These are phyloP conservation scores for Aspergillus haitiensis DNA, from an alignment of 495 filamentous ascomycete genomes.

Conservation along the genomic window DNA sequence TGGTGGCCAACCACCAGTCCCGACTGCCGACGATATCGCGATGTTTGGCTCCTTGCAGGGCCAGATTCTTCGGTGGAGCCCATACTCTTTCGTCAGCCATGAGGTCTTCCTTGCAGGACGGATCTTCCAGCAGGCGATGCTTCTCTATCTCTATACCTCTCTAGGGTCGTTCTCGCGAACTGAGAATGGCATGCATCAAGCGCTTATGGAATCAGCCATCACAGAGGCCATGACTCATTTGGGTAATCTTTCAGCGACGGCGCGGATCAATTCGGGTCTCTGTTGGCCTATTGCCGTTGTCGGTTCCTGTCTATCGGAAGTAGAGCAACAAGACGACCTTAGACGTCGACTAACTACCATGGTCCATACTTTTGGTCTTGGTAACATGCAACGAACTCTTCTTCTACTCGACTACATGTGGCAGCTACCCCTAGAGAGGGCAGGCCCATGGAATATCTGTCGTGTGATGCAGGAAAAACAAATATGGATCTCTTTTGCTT, in stretches of 20 bases:
- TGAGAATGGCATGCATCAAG: conserved; percentile 35
- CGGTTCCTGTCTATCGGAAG: conserved; percentile 31
- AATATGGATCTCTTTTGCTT: conserved; percentile 46
- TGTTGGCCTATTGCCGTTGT: conserved; percentile 44
- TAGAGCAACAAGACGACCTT: conserved; percentile 28
- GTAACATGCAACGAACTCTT: conserved; percentile 40
- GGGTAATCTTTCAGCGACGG: conserved; percentile 28
- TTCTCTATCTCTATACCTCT: conserved; percentile 40
- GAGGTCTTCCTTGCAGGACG: conserved; percentile 38
- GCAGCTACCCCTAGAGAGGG: conserved; percentile 28
- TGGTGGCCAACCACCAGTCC: conserved; percentile 22
- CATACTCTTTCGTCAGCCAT: conserved; percentile 31
- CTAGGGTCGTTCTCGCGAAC: conserved; percentile 31
- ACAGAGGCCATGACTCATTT: conserved; percentile 36
- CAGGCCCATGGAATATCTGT: conserved; percentile 43
- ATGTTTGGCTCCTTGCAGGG: conserved; percentile 42
- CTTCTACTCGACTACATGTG: conserved; percentile 41
- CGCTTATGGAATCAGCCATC: conserved; percentile 31
- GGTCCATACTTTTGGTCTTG: conserved; percentile 35
- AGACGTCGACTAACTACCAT: conserved; percentile 28
- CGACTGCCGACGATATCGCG: conserved; percentile 40
- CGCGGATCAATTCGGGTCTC: conserved; percentile 39
- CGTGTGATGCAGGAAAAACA: conserved; percentile 41
- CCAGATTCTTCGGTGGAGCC: conserved; percentile 38
- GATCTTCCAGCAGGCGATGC: conserved; percentile 41